These are phyloP conservation scores for Ceraceosorus guamensis DNA, from an alignment of 1,284 basidiomycete genomes.

Conservation along the genomic window DNA sequence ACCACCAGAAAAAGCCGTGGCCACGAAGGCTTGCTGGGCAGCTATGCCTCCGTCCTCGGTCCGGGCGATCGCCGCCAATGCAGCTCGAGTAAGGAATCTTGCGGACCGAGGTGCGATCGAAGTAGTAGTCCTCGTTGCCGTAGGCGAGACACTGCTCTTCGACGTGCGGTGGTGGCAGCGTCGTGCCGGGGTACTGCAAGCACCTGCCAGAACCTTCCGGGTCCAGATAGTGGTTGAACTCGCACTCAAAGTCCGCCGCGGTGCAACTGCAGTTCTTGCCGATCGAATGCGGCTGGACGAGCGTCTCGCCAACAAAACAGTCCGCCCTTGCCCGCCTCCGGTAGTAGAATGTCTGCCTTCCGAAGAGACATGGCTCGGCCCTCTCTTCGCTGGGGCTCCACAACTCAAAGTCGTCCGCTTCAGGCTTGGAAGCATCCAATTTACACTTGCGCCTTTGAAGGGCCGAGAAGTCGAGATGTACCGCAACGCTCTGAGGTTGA, in stretches of 20 bases:
- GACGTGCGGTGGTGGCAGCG: slow-evolving; percentile 14
- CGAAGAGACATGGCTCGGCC: slow-evolving; percentile 43
- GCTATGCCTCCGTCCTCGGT: slow-evolving; percentile 33
- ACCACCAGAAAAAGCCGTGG: slow-evolving; percentile 43
- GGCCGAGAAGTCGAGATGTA: slow-evolving; percentile 82
- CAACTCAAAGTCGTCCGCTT: slow-evolving; percentile 42
- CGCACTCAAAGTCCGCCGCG: slow-evolving; percentile 45
- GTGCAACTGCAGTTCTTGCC: slow-evolving; percentile 36
- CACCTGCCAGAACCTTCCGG: slow-evolving; percentile 22
- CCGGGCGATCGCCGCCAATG: slow-evolving; percentile 31
- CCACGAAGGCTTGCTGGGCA: slow-evolving; percentile 24
- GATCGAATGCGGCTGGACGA: slow-evolving; percentile 31
- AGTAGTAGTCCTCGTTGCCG: slow-evolving; percentile 38
- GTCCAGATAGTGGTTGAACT: slow-evolving; percentile 45
- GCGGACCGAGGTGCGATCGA: slow-evolving; percentile 40
- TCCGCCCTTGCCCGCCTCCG: slow-evolving; percentile 39
- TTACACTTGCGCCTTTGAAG: slow-evolving; percentile 50
- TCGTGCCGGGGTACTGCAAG: slow-evolving; percentile 31
- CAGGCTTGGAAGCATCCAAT: slow-evolving; percentile 25
- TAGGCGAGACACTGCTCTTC: slow-evolving; percentile 30
- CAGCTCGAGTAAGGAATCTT: slow-evolving; percentile 43
- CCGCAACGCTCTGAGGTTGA: slow-evolving; percentile 58
- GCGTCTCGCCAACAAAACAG: slow-evolving; percentile 40
- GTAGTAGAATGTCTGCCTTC: slow-evolving; percentile 42
- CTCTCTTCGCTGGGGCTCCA: slow-evolving; percentile 45